phyloP scores from a whole-genome alignment of 495 filamentous ascomycete genomes.

The Tetracladium setigerum region DNA sequence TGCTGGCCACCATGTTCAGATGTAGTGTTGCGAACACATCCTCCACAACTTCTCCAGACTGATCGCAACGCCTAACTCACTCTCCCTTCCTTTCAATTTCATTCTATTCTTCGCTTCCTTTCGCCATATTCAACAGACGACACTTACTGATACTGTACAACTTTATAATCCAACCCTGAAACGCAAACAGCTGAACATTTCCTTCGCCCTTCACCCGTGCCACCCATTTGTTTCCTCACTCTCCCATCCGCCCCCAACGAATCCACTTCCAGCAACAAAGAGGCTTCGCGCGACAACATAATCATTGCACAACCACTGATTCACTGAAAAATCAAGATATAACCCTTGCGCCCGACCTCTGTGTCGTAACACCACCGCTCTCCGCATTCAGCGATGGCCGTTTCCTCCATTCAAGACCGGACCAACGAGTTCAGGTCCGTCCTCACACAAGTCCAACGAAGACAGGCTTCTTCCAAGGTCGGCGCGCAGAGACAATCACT shows the following conservation, averaged over 20 bases:
- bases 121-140: neutral
- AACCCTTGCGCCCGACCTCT: neutral
- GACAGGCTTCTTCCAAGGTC: constrained; percentile 59
- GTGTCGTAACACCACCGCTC: neutral
- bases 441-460: constrained; percentile 72
- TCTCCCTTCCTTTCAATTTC: too few relatives aligned
- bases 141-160: neutral
- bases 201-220: constrained; percentile 6
- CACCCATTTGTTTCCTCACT: constrained; percentile 2
- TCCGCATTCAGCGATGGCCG: constrained; percentile 32
- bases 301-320: neutral
- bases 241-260: neutral
- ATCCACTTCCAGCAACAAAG: neutral
- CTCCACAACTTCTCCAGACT: too few relatives aligned
- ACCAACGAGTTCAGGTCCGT: constrained; percentile 91
- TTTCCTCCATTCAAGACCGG: constrained; percentile 85
- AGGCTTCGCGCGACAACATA: neutral
- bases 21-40: too few relatives aligned
- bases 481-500: constrained; percentile 75
- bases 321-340: neutral
- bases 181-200: neutral
- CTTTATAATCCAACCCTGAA: neutral
- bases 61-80: too few relatives aligned
- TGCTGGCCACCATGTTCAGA: too few relatives aligned
- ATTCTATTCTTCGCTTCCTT: too few relatives aligned